Evolutionary conservation across 2,329 filamentous ascomycete genomes (phyloP).

Genomic region (Trichophyton benhamiae): DNA sequence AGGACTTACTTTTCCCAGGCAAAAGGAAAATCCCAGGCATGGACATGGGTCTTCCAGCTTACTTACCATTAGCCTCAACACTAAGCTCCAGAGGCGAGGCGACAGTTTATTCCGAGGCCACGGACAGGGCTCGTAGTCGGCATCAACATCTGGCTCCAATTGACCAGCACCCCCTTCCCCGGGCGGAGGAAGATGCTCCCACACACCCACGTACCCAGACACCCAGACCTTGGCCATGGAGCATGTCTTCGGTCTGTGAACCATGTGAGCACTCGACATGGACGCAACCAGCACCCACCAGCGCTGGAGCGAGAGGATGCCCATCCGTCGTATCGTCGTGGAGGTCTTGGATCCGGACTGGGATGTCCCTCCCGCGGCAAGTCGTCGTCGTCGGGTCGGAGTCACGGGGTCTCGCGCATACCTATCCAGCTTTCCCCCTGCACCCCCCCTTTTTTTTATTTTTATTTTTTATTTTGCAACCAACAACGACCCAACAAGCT

Average conservation of each 20-base stretch:
- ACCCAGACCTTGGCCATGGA: no score
- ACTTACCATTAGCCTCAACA: background rate
- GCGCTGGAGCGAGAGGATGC: background rate
- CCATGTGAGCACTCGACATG: no score
- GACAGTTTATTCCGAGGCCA: background rate
- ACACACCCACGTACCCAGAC: no score
- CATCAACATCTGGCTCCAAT: background rate
- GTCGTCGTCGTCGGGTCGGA: slow-evolving; percentile 11
- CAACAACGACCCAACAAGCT: no score
- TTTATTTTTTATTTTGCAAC: background rate
- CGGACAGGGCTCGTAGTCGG: background rate
- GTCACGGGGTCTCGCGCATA: background rate
- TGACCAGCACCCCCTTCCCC: background rate
- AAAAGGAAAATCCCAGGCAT: background rate
- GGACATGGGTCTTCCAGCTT: background rate
- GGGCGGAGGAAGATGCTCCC: no score
- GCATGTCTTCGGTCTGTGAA: no score
- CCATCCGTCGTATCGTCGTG: background rate
- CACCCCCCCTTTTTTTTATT: background rate
- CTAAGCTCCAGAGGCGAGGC: background rate
- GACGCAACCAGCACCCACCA: background rate
- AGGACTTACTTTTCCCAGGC: background rate
- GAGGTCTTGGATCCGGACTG: slow-evolving; percentile 19
- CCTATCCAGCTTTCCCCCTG: background rate
- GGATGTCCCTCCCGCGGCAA: slow-evolving; percentile 23